These are phyloP conservation scores for Vaccinium corymbosum DNA, from an alignment of 148 eudicot genomes.

Conservation along the genomic window DNA sequence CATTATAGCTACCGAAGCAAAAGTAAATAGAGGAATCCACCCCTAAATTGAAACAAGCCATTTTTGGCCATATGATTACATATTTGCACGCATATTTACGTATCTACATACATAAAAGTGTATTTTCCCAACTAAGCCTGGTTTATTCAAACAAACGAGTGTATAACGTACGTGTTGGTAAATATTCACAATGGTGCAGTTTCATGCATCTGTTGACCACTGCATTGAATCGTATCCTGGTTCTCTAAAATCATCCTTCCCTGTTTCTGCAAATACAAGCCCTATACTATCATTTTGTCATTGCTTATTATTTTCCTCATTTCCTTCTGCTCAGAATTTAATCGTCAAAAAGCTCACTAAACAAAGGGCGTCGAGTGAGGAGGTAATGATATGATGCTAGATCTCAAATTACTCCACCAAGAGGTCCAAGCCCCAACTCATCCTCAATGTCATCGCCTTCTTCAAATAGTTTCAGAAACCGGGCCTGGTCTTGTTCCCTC, in stretches of 20 bases:
- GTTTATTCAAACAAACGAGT: neutral
- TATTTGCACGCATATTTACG: too few relatives aligned
- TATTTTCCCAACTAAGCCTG: neutral
- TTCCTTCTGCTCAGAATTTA: neutral
- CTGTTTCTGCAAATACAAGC: neutral
- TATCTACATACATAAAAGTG: neutral
- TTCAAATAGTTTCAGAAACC: constrained; percentile 79
- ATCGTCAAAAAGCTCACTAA: neutral
- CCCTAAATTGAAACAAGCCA: neutral
- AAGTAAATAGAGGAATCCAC: neutral
- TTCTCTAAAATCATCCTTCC: neutral
- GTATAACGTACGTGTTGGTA: neutral
- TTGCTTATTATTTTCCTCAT: neutral
- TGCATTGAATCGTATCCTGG: neutral
- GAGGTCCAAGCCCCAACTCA: constrained; percentile 74
- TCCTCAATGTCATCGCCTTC: constrained; percentile 74
- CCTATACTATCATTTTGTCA: neutral
- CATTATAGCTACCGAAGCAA: neutral
- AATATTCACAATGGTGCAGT: neutral
- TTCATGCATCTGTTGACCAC: neutral
- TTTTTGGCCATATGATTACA: too few relatives aligned
- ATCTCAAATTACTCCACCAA: constrained; percentile 26
- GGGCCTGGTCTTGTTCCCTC: constrained; percentile 79
- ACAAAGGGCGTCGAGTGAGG: neutral
- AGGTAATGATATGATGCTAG: neutral